Evolutionary conservation across 2,329 filamentous ascomycete genomes (phyloP).

Genomic region (Neofusicoccum parvum): DNA sequence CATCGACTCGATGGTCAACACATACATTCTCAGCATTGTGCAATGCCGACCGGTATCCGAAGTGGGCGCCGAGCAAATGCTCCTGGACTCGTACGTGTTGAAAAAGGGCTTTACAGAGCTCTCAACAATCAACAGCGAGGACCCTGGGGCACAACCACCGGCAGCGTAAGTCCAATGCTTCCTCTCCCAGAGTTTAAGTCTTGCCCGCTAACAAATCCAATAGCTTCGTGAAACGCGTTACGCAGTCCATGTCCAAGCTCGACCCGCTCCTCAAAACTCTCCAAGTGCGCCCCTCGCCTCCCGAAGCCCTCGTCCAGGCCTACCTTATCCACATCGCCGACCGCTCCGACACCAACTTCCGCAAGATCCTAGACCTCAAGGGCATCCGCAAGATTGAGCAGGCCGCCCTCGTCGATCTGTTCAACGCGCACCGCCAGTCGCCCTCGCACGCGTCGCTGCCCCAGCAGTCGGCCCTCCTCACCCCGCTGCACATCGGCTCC

Average conservation of each 20-base stretch:
- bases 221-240: conserved; percentile 83
- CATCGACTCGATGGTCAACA: conserved; percentile 80
- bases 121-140: conserved; percentile 59
- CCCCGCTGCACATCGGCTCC: conserved; percentile 38
- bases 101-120: conserved; percentile 77
- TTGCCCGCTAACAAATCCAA: conserved; percentile 29
- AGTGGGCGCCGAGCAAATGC: conserved; percentile 95
- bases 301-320: conserved; percentile 92
- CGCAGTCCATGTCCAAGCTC: conserved; percentile 79
- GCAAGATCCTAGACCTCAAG: conserved; percentile 93
- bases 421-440: conserved; percentile 77
- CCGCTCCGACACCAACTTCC: conserved; percentile 91
- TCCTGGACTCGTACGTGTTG: conserved; percentile 90
- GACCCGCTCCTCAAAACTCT: conserved; percentile 94
- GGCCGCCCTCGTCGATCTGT: conserved; percentile 80
- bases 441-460: conserved; percentile 67
- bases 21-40: conserved; percentile 81
- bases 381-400: conserved; percentile 84
- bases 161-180: conserved; percentile 40
- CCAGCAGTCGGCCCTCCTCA: conserved; percentile 38
- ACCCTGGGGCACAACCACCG: conserved; percentile 60
- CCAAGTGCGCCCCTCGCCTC: conserved; percentile 87
- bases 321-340: conserved; percentile 97
- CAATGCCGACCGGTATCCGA: conserved; percentile 90
- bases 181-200: conserved; percentile 16